Base-by-base conservation (phyloP, 768 basidiomycete species). In the Auriscalpium orientale region DNA sequence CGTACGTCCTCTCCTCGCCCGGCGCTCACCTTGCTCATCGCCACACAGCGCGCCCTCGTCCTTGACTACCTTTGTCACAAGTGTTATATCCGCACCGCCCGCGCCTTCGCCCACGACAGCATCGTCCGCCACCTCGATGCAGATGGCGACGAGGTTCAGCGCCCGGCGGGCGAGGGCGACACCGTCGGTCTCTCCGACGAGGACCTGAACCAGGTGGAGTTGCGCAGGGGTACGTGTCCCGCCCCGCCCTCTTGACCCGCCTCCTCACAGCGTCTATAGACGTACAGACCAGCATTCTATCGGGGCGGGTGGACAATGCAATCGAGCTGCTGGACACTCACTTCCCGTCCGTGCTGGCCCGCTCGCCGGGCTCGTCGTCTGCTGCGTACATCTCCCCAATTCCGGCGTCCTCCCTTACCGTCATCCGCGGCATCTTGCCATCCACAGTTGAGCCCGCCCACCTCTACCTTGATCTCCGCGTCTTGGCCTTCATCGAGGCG, bases 401-500 rank as follows among this genome's bases (percentile, higher is more conserved):
- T 15, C 46, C 34, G 45, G 54, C 54, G 53, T 57, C 73, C 63
- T 57, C 58, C 20, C 70, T 62, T 40, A 72, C 62, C 22, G 67
- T 66, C 37, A 68, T 79, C 45, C 70, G 78, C 55, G 86, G 82
- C 59, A 67, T 79, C 20, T 72, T 80, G 22, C 71, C 82, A 3
- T 85, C 81, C 1, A 86, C 91, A 7, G 76, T 84, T 28, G 77
- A 86, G 48, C 87, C 92, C n/a, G 68, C 74, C 1, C 90, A 93
- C 63, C 76, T 95, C 52, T 74, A 76, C 16, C 79, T 98, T 58
- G 94, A 97, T 66, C 83, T 98, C 40, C 87, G 86, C 50, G 89
- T 97, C 49, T 84, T 89, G 44, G 81, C 82, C 2, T 98, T 97
- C 72, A 84, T 90, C 64, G 95, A 98, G 69, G 79, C 85, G 20